Conservation (phyloP, 768 basidiomycete genomes). For the Trametes cubensis region DNA sequence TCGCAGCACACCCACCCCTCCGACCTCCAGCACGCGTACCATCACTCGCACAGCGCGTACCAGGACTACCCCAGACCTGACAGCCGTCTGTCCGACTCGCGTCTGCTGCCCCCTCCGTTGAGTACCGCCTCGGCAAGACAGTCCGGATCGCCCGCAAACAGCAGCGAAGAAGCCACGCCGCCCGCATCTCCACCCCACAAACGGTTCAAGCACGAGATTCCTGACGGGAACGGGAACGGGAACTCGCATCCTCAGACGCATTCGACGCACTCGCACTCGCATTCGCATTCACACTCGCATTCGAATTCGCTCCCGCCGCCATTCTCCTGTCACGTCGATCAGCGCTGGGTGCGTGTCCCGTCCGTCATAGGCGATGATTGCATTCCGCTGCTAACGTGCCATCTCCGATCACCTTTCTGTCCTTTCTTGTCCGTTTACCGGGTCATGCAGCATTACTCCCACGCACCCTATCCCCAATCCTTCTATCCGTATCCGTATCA, state of each 20-base stretch:
- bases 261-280: background rate
- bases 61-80: slow-evolving; percentile 14
- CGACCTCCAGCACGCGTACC: slow-evolving; percentile 6
- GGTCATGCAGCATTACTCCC: slow-evolving; percentile 23
- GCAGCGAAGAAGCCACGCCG: background rate
- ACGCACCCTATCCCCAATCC: slow-evolving; percentile 21
- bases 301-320: slow-evolving; percentile 13
- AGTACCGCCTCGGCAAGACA: slow-evolving; percentile 4
- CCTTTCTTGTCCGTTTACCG: slow-evolving; percentile 4
- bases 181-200: slow-evolving; percentile 22
- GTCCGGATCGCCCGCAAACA: background rate
- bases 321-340: slow-evolving; percentile 24
- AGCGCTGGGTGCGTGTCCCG: slow-evolving; percentile 26
- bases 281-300: slow-evolving; percentile 1
- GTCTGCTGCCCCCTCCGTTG: slow-evolving; percentile 12
- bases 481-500: slow-evolving; percentile 29
- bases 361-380: slow-evolving; percentile 18
- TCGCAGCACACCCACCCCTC: background rate
- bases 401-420: slow-evolving; percentile 19
- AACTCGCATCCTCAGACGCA: background rate
- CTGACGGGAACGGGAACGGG: background rate
- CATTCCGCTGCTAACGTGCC: slow-evolving; percentile 21
- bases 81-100: slow-evolving; percentile 23
- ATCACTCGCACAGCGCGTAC: slow-evolving; percentile 5
- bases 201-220: slow-evolving; percentile 17